Percentiles rank a stretch among this genome's conserved stretches.
These are phyloP conservation scores for Candida mattraensis DNA, from an alignment of 805 yeast genomes.

Conservation along the genomic window DNA sequence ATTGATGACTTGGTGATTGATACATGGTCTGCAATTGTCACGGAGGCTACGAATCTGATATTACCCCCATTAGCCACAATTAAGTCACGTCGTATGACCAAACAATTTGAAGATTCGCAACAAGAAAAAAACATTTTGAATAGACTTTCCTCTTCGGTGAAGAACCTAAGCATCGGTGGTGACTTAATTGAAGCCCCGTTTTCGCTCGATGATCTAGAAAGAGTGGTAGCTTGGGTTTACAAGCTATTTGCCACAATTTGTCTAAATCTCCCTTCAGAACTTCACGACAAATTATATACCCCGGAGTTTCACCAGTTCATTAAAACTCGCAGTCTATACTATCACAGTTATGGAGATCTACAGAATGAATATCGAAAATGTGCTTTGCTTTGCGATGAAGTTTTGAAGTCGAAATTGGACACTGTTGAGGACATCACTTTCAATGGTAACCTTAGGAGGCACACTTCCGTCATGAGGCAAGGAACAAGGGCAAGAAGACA, in stretches of 20 bases:
- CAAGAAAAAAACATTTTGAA: slow-evolving; percentile 8
- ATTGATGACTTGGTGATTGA: slow-evolving; percentile 14
- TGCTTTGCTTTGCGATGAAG: slow-evolving; percentile 8
- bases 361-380: slow-evolving; percentile 13
- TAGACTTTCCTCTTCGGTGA: slow-evolving; percentile 10
- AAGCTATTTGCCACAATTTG: slow-evolving; percentile 13
- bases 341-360: slow-evolving; percentile 7
- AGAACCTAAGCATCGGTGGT: slow-evolving; percentile 4
- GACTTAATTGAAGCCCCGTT: neutral
- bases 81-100: slow-evolving; percentile 6
- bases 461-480: slow-evolving; percentile 18
- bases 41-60: slow-evolving; percentile 13
- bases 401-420: slow-evolving; percentile 4
- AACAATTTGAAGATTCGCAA: neutral
- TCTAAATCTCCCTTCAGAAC: slow-evolving; percentile 4
- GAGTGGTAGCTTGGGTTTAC: slow-evolving; percentile 24
- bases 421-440: slow-evolving; percentile 1
- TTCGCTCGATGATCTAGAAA: slow-evolving; percentile 14
- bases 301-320: slow-evolving; percentile 13
- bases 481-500: slow-evolving; percentile 16
- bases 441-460: slow-evolving; percentile 10
- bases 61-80: slow-evolving; percentile 16
- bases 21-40: slow-evolving; percentile 15
- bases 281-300: slow-evolving; percentile 8
- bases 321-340: slow-evolving; percentile 11